Evolutionary conservation across 352 stramenopile genomes (phyloP).

Genomic region (Pythium guiyangense): DNA sequence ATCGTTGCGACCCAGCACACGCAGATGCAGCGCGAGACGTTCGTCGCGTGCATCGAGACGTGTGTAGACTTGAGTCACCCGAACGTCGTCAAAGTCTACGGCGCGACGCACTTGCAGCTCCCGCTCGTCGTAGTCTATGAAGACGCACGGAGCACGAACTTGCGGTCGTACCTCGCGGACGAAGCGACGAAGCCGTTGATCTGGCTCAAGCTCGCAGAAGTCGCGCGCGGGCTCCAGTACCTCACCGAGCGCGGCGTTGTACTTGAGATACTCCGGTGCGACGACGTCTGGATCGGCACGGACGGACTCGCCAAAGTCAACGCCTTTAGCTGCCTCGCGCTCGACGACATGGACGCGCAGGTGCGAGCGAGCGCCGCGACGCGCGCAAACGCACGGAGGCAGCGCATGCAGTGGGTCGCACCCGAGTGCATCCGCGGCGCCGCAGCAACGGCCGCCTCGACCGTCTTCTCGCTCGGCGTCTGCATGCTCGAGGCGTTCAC

Average conservation of each 20-base stretch:
- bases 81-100: constrained; percentile 20
- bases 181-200: background rate
- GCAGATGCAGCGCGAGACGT: background rate
- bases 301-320: constrained; percentile 5
- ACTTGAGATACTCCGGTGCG: background rate
- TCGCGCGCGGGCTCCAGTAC: constrained; percentile 30
- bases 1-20: constrained; percentile 7
- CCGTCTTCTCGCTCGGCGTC: constrained; percentile 7
- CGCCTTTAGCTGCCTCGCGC: background rate
- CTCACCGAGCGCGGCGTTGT: constrained; percentile 4
- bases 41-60: background rate
- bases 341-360: background rate
- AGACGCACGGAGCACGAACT: constrained; percentile 1
- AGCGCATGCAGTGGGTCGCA: background rate
- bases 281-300: background rate
- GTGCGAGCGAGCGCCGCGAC: background rate
- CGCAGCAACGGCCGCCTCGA: background rate
- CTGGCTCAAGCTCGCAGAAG: constrained; percentile 4
- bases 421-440: constrained; percentile 1
- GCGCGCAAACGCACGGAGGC: background rate
- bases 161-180: constrained; percentile 4
- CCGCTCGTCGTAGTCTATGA: constrained; percentile 15
- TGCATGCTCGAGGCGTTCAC: constrained; percentile 6
- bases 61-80: constrained; percentile 29
- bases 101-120: constrained; percentile 13